Evolutionary conservation across 2,329 filamentous ascomycete species (phyloP).

Genomic region (Talaromyces sp.): DNA sequence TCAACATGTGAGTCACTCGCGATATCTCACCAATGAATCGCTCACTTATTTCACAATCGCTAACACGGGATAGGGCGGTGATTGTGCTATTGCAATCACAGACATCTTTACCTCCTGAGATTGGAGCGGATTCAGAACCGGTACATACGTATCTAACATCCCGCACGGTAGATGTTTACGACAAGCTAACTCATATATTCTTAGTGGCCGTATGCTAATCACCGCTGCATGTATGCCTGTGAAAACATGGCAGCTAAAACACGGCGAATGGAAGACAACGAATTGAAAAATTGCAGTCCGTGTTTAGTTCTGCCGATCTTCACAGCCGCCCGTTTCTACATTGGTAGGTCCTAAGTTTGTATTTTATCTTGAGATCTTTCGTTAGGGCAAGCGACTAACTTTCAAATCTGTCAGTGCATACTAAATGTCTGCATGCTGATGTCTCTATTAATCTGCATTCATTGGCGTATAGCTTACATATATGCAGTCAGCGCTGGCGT

Average conservation of each 20-base stretch:
- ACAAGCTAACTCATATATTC: background rate
- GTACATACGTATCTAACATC: background rate
- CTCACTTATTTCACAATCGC: background rate
- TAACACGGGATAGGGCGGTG: background rate
- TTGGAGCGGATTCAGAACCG: slow-evolving; percentile 3
- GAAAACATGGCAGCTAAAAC: slow-evolving; percentile 10
- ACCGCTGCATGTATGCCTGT: slow-evolving; percentile 9
- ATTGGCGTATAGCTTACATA: slow-evolving; percentile 6
- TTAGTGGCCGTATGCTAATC: slow-evolving; percentile 9
- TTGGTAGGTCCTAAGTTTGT: background rate
- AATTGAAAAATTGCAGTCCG: slow-evolving; percentile 5
- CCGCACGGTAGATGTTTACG: too few relatives aligned
- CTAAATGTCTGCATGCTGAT: slow-evolving; percentile 6
- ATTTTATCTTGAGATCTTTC: background rate
- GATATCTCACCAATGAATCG: background rate
- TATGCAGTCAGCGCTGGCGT: slow-evolving; percentile 5
- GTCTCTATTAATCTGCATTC: slow-evolving; percentile 2
- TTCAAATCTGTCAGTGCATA: slow-evolving; percentile 6
- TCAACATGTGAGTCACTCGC: slow-evolving; percentile 2
- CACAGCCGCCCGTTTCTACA: slow-evolving; percentile 8
- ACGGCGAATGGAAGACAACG: slow-evolving; percentile 5
- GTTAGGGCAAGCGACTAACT: background rate
- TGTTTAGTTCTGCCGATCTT: slow-evolving; percentile 5
- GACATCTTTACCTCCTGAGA: slow-evolving; percentile 6
- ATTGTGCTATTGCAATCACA: slow-evolving; percentile 7